Evolutionary conservation across 1,284 basidiomycete genomes (phyloP), one percentile per base, ranked within the genome.

Genomic region (Ceratobasidium sp.): DNA sequence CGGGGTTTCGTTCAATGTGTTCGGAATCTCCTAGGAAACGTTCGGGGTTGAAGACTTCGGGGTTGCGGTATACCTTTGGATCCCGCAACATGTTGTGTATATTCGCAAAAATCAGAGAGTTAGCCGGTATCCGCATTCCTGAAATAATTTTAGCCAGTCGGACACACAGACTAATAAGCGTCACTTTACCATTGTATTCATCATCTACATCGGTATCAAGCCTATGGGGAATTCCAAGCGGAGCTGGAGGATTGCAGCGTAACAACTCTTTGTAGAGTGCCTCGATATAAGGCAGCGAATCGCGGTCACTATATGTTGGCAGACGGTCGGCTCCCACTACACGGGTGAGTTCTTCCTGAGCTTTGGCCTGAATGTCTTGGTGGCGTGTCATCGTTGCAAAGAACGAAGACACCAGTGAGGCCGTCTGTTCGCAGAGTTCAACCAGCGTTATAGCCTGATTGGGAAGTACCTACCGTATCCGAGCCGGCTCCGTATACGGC

Each of bases 351-450:
- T 71, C 70, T 15, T 20, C 67, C 34, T 69, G 65, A 10, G 70
- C 70, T n/a, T 17, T 42, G 42, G 3, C 25, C 34, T 69, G 67
- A 13, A 69, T 40, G 53, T 49, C n/a, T 69, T 65, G 67, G 43
- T 70, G 20, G 54, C 60, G 5, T 70, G 73, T 38, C 70, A 71
- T 71, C 3, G 43, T 20, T 7, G 52, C 27, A 31, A 71, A 54
- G 35, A 71, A 71, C 17, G 32, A 38, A 7, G 65, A 53, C 15
- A 71, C 25, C 1, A 57, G 47, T 27, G 68, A 47, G 17, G 45
- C 50, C 1, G 68, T 62, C 68, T 69, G 31, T 1, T n/a, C 25
- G 32, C 20, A 12, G 22, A n/a, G 29, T 54, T 27, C 29, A 17
- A 40, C n/a, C n/a, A n/a, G n/a, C n/a, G n/a, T n/a, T n/a, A n/a